Evolutionary conservation across 1,284 basidiomycete species (phyloP).

Genomic region (Trametes polyzona): DNA sequence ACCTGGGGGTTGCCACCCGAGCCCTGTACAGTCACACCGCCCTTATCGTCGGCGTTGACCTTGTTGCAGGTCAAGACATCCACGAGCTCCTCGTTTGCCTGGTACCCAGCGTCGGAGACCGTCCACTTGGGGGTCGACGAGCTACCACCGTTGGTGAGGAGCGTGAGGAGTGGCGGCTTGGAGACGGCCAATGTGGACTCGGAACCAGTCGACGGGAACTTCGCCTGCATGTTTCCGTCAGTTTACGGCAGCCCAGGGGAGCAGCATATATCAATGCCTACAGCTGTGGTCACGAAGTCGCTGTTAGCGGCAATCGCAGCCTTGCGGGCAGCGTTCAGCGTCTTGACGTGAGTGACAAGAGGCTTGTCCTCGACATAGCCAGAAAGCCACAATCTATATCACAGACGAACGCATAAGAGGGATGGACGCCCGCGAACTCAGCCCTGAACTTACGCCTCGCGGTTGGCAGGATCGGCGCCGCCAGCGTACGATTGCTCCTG

Average conservation of each 20-base stretch:
- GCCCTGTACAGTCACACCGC: slow-evolving; percentile 44
- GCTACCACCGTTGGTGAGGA: slow-evolving; percentile 68
- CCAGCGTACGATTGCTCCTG: slow-evolving; percentile 39
- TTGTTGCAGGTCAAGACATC: slow-evolving; percentile 63
- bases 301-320: slow-evolving; percentile 50
- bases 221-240: slow-evolving; percentile 40
- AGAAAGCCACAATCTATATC: slow-evolving; percentile 58
- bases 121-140: slow-evolving; percentile 46
- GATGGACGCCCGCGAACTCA: background rate
- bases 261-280: slow-evolving; percentile 32
- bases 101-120: slow-evolving; percentile 49
- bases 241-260: background rate
- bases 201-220: slow-evolving; percentile 47
- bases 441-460: slow-evolving; percentile 57
- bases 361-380: slow-evolving; percentile 53
- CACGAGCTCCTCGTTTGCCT: slow-evolving; percentile 53
- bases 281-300: slow-evolving; percentile 57
- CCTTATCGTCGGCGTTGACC: slow-evolving; percentile 47
- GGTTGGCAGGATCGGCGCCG: slow-evolving; percentile 51
- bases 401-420: background rate
- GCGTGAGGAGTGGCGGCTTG: slow-evolving; percentile 68
- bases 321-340: slow-evolving; percentile 66
- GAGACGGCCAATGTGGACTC: slow-evolving; percentile 56
- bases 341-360: slow-evolving; percentile 54
- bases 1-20: slow-evolving; percentile 48